Evolutionary conservation across 345 rosid species (phyloP).

Genomic region (Carallia pectinifolia): DNA sequence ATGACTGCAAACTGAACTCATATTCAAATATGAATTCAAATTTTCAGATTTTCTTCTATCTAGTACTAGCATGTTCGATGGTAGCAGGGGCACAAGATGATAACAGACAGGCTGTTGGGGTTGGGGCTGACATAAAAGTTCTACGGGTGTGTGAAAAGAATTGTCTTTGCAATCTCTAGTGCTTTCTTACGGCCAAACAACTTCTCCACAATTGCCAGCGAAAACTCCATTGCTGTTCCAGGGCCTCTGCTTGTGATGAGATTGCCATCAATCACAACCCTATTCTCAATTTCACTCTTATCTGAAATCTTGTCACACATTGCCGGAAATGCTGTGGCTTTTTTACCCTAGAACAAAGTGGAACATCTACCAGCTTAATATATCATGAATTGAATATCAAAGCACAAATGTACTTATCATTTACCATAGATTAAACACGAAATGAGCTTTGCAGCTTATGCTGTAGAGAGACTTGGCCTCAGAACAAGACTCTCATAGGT

Average conservation of each 20-base stretch:
- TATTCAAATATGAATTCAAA: constrained; percentile 24
- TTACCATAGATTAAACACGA: too few relatives aligned
- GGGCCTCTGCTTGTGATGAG: constrained; percentile 91
- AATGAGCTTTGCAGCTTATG: too few relatives aligned
- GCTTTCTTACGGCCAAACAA: constrained; percentile 69
- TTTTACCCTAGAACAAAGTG: constrained; percentile 61
- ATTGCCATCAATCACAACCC: constrained; percentile 89
- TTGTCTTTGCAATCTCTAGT: constrained; percentile 62
- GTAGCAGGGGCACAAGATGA: neutral
- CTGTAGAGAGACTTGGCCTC: too few relatives aligned
- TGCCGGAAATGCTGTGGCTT: constrained; percentile 87
- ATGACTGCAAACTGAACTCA: constrained; percentile 13
- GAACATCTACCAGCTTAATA: neutral
- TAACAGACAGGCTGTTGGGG: neutral
- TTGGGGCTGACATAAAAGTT: neutral
- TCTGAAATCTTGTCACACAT: constrained; percentile 77
- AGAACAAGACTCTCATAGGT: neutral
- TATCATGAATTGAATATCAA: neutral
- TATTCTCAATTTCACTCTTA: constrained; percentile 64
- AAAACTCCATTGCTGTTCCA: constrained; percentile 88
- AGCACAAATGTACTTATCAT: too few relatives aligned
- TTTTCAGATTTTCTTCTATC: neutral
- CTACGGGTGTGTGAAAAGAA: constrained; percentile 46
- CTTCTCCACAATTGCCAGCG: constrained; percentile 77
- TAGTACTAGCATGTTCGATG: neutral